Base-by-base conservation (phyloP, 805 yeast species). In the Cyberlindnera meyerae region DNA sequence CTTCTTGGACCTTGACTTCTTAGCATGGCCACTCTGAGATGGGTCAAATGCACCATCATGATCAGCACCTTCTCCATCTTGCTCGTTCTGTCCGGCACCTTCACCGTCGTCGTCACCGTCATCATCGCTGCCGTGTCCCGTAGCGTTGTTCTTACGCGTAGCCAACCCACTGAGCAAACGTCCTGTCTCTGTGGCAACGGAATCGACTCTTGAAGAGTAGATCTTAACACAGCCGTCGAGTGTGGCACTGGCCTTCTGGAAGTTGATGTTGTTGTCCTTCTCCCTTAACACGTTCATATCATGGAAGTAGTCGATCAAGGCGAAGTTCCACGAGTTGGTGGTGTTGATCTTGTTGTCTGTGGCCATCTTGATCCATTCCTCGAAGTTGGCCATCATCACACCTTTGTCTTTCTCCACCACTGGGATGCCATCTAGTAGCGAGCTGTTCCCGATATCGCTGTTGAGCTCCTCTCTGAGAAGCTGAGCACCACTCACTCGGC, bases 161-260 rank as follows among this genome's bases (percentile, higher is more conserved):
- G 88, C 79, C 40, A 85, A 61, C 3, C 95, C 94, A 58, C 83
- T 81, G 24, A 88, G 61, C 38, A 90, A 65, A 49, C 79, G 77
- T 2, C 95, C 94, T 0, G 96, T 88, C 51, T 89, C 97, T 4
- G 82, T 79, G 2, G 89, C 94, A 0, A 86, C 95, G 0, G 95
- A 82, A 52, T 89, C 97, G n/a, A 89, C 88, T 50, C 97, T 74
- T 11, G 94, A 83, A 8, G 89, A 77, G 55, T 90, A 89, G 34
- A 89, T 85, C 62, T 88, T 88, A 24, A 89, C 90, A 66, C 97
- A 89, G 1, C 97, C 97, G 51, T 89, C 96, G 14, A 90, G 63
- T 0, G 97, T 86, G 3, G 94, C 87, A 1, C 90, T 77, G 0
- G 97, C 97, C 49, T 79, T 77, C 58, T 86, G 96, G 58, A 90